Base-by-base conservation (phyloP, 208 protist species). In the Crithidia acanthocephali region DNA sequence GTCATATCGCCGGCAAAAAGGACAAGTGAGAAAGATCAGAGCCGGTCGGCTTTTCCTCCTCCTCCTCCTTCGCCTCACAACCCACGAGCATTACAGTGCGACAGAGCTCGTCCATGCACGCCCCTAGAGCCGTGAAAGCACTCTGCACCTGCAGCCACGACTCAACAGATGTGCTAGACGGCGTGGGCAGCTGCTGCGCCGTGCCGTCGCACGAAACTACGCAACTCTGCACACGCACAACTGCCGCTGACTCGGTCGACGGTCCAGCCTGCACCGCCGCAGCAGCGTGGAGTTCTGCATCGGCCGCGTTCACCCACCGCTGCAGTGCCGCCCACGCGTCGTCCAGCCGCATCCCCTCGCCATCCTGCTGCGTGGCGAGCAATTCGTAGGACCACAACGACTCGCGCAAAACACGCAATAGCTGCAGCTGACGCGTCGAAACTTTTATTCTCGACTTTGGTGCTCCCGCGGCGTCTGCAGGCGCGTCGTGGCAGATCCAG, bases 21-120 rank as follows among this genome's bases (percentile, higher is more conserved):
- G 42, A 50, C 59, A 64, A 52, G 59, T 37, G 2, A n/a, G 13
- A 48, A n/a, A 9, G 18, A 9, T 15, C 18, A 9, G 11, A 40
- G 11, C 42, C 2, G 37, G 35, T 13, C 3, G 10, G 23, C 35
- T n/a, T 25, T 22, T 48, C 37, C 13, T 48, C 67, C 11, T 52
- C 33, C 27, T 15, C 42, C 27, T n/a, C 40, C 16, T 53, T 56
- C 30, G 20, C 47, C 10, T 28, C 53, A 1, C 37, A 63, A 15
- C 42, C 22, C 1, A 68, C 81, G 11, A 86, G 40, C 28, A 83
- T 35, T 2, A 80, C 81, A 11, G 81, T 83, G 20, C 60, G 45
- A 37, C 81, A 80, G 5, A 86, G 69, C 67, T 80, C 72, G 44
- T 80, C 77, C 32, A 83, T 20, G 47, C 82, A 84, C 16, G 68